Conservation (phyloP, 176 grass and related monocot genomes). For the Eleusine coracana region DNA sequence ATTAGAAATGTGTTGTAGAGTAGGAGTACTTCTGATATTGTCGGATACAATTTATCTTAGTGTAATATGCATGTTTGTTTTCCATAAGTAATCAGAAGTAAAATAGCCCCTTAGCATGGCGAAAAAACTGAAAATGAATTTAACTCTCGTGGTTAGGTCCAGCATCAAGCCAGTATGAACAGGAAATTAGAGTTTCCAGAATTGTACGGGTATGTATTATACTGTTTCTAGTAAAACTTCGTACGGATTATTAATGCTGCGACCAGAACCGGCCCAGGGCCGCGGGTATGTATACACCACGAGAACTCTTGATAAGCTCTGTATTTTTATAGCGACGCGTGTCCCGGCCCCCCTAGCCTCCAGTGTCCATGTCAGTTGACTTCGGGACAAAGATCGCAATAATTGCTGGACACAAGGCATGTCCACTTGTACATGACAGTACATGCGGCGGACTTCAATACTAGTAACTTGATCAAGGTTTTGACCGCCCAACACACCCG, state of each 20-base stretch:
- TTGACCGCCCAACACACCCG: conserved; percentile 15
- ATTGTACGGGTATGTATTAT: neutral
- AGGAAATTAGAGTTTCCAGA: neutral
- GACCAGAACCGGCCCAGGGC: neutral
- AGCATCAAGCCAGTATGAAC: neutral
- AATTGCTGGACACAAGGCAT: conserved; percentile 20
- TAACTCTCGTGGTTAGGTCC: neutral
- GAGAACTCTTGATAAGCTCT: neutral
- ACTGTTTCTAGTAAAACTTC: neutral
- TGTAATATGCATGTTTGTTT: neutral
- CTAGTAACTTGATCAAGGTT: conserved; percentile 19
- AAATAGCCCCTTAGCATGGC: neutral
- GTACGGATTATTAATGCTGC: neutral
- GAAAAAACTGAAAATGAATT: neutral
- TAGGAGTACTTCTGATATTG: neutral
- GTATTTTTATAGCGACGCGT: neutral
- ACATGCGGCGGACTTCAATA: conserved; percentile 2
- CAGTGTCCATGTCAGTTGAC: conserved; percentile 41
- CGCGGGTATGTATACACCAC: neutral
- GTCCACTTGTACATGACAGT: conserved; percentile 25
- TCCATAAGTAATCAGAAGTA: neutral
- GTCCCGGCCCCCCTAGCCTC: neutral
- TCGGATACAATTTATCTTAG: neutral
- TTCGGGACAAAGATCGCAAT: conserved; percentile 8
- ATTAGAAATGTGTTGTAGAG: neutral